phyloP scores from a whole-genome alignment of 177 flowering plant species.

The Vitis hybrid region DNA sequence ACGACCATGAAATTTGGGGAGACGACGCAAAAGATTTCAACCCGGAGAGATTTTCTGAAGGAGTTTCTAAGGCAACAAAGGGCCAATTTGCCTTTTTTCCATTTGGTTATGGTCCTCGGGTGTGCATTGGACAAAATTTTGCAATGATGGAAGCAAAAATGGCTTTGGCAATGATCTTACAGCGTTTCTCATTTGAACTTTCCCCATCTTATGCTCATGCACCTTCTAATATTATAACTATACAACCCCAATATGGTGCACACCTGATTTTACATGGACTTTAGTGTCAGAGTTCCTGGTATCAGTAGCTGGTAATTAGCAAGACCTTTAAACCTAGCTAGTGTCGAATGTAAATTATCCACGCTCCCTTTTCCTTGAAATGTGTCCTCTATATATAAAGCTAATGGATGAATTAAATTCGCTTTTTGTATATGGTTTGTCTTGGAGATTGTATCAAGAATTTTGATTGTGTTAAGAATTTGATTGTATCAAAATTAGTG shows the following conservation, averaged over 20 bases:
- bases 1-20: conserved; percentile 34
- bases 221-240: conserved; percentile 13
- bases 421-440: too few species aligned
- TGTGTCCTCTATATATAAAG: too few species aligned
- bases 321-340: too few species aligned
- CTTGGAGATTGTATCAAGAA: too few species aligned
- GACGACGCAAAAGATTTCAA: conserved; percentile 40
- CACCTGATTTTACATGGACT: conserved; percentile 18
- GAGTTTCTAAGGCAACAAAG: conserved; percentile 35
- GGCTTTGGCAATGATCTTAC: conserved; percentile 30
- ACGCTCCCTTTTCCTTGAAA: too few species aligned
- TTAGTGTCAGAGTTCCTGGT: not conserved
- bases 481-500: too few species aligned
- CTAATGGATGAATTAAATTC: too few species aligned
- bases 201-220: conserved; percentile 35
- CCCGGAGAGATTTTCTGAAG: conserved; percentile 40
- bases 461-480: too few species aligned
- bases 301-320: too few species aligned
- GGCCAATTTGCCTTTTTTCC: conserved; percentile 22
- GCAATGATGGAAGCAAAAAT: conserved; percentile 35
- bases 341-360: too few species aligned
- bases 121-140: conserved; percentile 32
- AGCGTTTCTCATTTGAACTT: conserved; percentile 23
- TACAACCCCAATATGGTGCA: conserved; percentile 28
- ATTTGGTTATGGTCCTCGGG: conserved; percentile 31